Conservation (phyloP, 2,329 filamentous ascomycete species). For the Ceratocystis cubensis region DNA sequence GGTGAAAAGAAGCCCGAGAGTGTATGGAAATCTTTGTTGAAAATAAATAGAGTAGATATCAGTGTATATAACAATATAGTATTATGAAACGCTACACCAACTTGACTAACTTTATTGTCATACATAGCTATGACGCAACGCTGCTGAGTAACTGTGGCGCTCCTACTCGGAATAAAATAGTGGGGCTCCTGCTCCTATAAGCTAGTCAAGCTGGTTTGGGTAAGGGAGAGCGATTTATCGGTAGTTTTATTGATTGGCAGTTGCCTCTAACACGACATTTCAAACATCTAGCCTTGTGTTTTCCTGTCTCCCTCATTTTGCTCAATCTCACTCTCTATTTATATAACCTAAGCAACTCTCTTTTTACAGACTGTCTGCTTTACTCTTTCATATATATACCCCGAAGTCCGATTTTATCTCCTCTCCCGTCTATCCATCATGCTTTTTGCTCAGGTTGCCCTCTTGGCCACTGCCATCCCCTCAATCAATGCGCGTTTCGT, state of each 20-base stretch:
- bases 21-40: not conserved
- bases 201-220: no score
- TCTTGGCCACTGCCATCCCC: slow-evolving; percentile 44
- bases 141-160: not conserved
- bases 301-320: slow-evolving; percentile 14
- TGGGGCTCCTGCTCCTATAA: no score
- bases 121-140: not conserved
- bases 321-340: not conserved
- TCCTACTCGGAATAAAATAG: no score
- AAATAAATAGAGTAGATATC: not conserved
- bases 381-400: not conserved
- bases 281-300: slow-evolving; percentile 11
- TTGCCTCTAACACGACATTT: not conserved
- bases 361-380: not conserved
- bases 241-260: not conserved
- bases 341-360: not conserved
- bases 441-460: slow-evolving; percentile 41
- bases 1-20: not conserved
- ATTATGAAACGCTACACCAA: no score
- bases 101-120: no score
- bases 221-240: not conserved
- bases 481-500: slow-evolving; percentile 44
- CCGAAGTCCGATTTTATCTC: not conserved
- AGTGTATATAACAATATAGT: no score
- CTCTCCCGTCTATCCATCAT: slow-evolving; percentile 28